phyloP scores from a whole-genome alignment of 164 flowering plant species.

The Kingdonia uniflora region DNA sequence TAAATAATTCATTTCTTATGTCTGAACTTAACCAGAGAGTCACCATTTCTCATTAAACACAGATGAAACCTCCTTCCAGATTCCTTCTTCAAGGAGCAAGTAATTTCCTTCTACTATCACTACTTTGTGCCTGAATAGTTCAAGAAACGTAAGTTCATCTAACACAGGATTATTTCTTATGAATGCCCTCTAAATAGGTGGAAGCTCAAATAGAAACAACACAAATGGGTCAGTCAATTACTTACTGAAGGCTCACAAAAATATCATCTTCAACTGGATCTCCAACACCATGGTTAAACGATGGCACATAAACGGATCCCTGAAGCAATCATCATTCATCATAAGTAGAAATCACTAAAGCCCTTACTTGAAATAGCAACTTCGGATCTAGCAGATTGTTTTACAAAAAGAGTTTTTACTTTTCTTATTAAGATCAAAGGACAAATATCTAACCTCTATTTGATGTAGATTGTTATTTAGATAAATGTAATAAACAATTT shows the following conservation, averaged over 20 bases:
- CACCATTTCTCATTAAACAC: conserved; percentile 88
- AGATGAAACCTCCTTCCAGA: conserved; percentile 70
- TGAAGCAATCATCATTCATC: conserved; percentile 13
- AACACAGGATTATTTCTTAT: background rate
- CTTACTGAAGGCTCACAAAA: conserved; percentile 74
- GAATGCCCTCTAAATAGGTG: no score
- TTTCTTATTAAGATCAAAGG: no score
- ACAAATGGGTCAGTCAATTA: conserved; percentile 9
- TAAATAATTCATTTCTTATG: background rate
- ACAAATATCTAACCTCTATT: no score
- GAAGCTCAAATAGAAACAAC: no score
- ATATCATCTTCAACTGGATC: conserved; percentile 93
- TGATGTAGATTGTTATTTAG: no score
- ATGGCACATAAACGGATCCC: conserved; percentile 86
- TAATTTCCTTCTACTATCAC: conserved; percentile 96
- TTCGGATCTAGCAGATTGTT: background rate
- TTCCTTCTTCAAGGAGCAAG: conserved; percentile 64
- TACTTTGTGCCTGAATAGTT: conserved; percentile 67
- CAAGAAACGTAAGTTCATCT: background rate
- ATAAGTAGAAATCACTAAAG: background rate
- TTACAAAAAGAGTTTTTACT: no score
- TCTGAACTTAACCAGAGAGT: conserved; percentile 9
- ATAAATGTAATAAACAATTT: no score
- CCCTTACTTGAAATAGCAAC: background rate
- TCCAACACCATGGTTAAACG: conserved; percentile 92